Evolutionary conservation across 768 basidiomycete genomes (phyloP), one percentile per base, ranked within the genome.

Genomic region (Kwoniella europaea): DNA sequence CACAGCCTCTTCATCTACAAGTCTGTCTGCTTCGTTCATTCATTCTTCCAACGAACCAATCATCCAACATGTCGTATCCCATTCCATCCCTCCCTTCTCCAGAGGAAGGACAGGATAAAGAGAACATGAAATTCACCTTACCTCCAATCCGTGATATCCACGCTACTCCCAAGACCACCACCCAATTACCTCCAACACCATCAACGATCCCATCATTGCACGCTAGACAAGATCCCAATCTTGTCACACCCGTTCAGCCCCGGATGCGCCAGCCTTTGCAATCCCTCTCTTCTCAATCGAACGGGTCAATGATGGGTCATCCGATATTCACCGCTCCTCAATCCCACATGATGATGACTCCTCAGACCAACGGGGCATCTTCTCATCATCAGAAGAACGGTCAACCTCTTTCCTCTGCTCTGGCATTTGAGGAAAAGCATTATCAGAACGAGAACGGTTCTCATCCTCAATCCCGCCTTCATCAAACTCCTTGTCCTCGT

Each of bases 401-500:
- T 12, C 7, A 22, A 22, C 63, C 18, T 29, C 63, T 44, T 56
- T 55, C 54, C 15, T 65, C 54, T 10, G 63, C 16, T 20, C 29
- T 42, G n/a, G 52, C 54, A n/a, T 41, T 27, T n/a, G 52, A 59
- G 20, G 65, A 46, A 13, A 42, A 54, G 42, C n/a, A 24, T 46
- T n/a, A 67, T 15, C 42, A 58, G 27, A 15, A 56, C 13, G 20
- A 29, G 35, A 15, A 56, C 18, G 20, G 20, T 27, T 22, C 46
- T 35, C 63, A 64, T 10, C 16, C 46, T 53, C 46, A 24, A 12
- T 53, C 63, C 16, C 68, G 68, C 16, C 27, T 27, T 10, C 68
- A 70, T 22, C 67, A 68, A 15, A 68, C 67, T 15, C 67, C 67
- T 20, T 65, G 68, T 65, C 68, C 62, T 64, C 62, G 68, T 16